phyloP scores from a whole-genome alignment of 176 grass and related monocot species.

The Raddia distichophylla region DNA sequence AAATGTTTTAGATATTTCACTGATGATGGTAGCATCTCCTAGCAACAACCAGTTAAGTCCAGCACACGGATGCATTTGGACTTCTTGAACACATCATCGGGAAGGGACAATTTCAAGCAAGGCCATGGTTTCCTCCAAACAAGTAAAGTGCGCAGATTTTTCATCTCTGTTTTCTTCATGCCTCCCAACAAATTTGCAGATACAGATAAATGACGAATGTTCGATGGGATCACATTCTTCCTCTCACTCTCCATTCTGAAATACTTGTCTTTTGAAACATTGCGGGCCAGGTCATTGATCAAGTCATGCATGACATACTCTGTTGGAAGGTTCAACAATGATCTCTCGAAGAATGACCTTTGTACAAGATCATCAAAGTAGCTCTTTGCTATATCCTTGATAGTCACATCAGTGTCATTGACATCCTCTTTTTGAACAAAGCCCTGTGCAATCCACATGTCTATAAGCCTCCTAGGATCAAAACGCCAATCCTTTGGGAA shows the following conservation, averaged over 20 bases:
- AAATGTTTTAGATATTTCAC: conserved; percentile 46
- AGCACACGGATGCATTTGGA: conserved; percentile 55
- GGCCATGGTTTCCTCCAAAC: conserved; percentile 43
- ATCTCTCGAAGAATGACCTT: conserved; percentile 64
- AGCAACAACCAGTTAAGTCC: conserved; percentile 46
- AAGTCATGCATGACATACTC: conserved; percentile 66
- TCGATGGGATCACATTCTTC: conserved; percentile 32
- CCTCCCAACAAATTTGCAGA: not conserved
- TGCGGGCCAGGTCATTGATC: conserved; percentile 58
- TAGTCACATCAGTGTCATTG: conserved; percentile 23
- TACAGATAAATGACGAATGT: conserved; percentile 54
- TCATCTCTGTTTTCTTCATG: conserved; percentile 43
- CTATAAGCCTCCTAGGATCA: conserved; percentile 39
- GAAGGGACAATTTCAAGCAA: conserved; percentile 35
- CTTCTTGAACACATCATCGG: conserved; percentile 47
- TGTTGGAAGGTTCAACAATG: not conserved
- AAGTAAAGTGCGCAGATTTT: conserved; percentile 49
- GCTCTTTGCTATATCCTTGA: conserved; percentile 38
- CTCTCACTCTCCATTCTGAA: conserved; percentile 47
- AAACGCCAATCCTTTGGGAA: conserved; percentile 62
- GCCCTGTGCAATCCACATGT: conserved; percentile 77
- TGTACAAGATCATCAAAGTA: conserved; percentile 56
- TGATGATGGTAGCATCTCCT: conserved; percentile 44
- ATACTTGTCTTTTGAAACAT: conserved; percentile 58
- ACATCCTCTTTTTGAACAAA: conserved; percentile 49